Conservation (phyloP, 768 basidiomycete genomes). For the Lyophyllum semitale region DNA sequence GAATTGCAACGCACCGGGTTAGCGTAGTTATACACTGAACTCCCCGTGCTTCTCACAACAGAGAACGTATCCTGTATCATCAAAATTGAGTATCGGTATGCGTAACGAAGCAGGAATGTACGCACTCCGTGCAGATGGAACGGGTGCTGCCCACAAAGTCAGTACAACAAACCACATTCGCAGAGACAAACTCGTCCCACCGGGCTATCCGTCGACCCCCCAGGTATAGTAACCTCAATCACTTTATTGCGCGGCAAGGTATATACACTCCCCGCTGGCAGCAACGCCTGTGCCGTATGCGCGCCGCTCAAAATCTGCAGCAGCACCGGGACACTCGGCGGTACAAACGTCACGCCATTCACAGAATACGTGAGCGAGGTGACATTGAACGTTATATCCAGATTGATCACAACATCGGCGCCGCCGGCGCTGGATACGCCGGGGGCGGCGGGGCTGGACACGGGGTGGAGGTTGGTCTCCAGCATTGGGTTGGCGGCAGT, state of each 20-base stretch:
- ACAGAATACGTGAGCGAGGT: constrained; percentile 21
- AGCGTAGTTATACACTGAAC: constrained; percentile 33
- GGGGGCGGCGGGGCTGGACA: constrained; percentile 9
- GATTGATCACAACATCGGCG: constrained; percentile 23
- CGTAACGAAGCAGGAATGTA: not conserved
- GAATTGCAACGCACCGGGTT: constrained; percentile 39
- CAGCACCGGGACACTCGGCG: constrained; percentile 52
- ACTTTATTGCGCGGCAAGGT: constrained; percentile 44
- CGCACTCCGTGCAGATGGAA: constrained; percentile 30
- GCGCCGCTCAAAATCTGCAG: constrained; percentile 62
- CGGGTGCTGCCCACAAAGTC: constrained; percentile 23
- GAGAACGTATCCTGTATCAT: constrained; percentile 34
- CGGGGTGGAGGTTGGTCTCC: constrained; percentile 25
- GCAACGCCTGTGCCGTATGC: constrained; percentile 42
- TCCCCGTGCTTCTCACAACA: constrained; percentile 38
- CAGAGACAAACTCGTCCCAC: constrained; percentile 14
- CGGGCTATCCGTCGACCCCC: constrained; percentile 32
- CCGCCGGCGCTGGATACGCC: constrained; percentile 15
- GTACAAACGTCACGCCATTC: constrained; percentile 30
- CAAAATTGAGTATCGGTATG: not conserved
- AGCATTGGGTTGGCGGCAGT: constrained; percentile 24
- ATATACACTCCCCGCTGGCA: constrained; percentile 49
- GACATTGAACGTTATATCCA: constrained; percentile 20
- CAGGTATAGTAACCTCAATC: constrained; percentile 45
- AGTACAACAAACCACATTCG: not conserved